Evolutionary conservation across 441 rosid genomes (phyloP).

Genomic region (Arabidopsis hybrid): DNA sequence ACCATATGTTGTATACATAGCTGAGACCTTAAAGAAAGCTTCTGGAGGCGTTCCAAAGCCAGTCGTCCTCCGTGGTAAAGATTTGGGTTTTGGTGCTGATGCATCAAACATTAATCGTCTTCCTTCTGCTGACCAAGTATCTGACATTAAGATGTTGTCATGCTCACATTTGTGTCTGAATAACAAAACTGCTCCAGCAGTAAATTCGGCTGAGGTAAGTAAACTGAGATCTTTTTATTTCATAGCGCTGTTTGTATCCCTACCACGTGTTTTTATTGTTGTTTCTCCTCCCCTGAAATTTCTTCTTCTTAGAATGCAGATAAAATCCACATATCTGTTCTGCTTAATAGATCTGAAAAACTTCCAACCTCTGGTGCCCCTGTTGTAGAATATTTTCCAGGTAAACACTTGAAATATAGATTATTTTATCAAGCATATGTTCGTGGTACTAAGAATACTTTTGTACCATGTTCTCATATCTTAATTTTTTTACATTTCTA

Average conservation of each 20-base stretch:
- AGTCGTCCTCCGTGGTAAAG: conserved; percentile 57
- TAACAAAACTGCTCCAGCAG: conserved; percentile 51
- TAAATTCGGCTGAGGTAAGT: conserved; percentile 71
- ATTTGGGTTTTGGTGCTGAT: conserved; percentile 60
- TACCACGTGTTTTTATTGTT: conserved; percentile 8
- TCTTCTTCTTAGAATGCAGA: conserved; percentile 85
- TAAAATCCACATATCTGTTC: conserved; percentile 67
- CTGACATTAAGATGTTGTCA: conserved; percentile 49
- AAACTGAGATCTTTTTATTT: not conserved
- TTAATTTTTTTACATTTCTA: conserved; percentile 24
- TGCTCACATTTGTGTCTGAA: conserved; percentile 69
- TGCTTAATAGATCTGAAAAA: conserved; percentile 67
- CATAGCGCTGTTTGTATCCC: conserved; percentile 10
- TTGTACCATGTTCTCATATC: conserved; percentile 20
- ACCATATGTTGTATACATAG: conserved; percentile 56
- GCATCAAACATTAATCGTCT: conserved; percentile 52
- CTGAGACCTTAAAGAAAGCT: conserved; percentile 55
- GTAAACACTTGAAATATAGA: conserved; percentile 46
- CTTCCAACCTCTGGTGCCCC: conserved; percentile 59
- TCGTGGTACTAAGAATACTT: not conserved
- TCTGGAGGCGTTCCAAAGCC: conserved; percentile 56
- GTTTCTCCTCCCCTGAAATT: conserved; percentile 45
- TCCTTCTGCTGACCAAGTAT: conserved; percentile 49
- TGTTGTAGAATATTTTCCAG: conserved; percentile 76
- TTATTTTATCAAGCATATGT: not conserved